These are phyloP conservation scores for Boletus albobrunnescens DNA, from an alignment of 1,284 basidiomycete species.

Conservation along the genomic window DNA sequence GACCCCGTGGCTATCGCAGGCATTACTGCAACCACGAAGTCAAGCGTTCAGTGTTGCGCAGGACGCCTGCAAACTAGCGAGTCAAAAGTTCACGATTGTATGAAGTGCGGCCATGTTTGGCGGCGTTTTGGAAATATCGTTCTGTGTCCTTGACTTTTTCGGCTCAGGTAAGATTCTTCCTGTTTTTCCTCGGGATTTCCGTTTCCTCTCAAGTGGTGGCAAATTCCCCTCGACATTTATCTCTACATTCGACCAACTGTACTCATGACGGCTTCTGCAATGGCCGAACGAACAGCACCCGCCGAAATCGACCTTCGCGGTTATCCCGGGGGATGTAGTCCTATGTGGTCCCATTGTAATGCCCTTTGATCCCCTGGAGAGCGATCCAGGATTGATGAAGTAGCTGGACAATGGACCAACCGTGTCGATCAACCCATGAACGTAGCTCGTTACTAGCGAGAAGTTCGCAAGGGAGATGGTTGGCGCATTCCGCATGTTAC, in stretches of 20 bases:
- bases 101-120: conserved; percentile 2
- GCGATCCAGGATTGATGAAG: conserved; percentile 6
- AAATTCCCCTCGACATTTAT: conserved; percentile 13
- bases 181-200: not conserved
- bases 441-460: conserved; percentile 1
- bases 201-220: conserved; percentile 14
- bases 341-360: conserved; percentile 11
- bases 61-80: conserved; percentile 8
- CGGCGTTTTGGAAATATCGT: conserved; percentile 12
- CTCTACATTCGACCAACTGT: conserved; percentile 6
- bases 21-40: conserved; percentile 4
- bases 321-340: conserved; percentile 4
- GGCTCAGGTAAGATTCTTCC: not conserved
- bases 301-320: not conserved
- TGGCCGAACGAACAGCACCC: too few species aligned
- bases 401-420: conserved; percentile 15
- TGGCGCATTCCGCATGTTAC: conserved; percentile 7
- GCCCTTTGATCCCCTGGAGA: conserved; percentile 12
- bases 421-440: conserved; percentile 10
- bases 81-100: conserved; percentile 5
- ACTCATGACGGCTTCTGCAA: too few species aligned
- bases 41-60: conserved; percentile 5
- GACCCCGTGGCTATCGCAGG: not conserved
- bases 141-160: not conserved
- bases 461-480: conserved; percentile 5